Base-by-base conservation (phyloP, 768 basidiomycete genomes). In the Sporobolomyces pararoseus region DNA sequence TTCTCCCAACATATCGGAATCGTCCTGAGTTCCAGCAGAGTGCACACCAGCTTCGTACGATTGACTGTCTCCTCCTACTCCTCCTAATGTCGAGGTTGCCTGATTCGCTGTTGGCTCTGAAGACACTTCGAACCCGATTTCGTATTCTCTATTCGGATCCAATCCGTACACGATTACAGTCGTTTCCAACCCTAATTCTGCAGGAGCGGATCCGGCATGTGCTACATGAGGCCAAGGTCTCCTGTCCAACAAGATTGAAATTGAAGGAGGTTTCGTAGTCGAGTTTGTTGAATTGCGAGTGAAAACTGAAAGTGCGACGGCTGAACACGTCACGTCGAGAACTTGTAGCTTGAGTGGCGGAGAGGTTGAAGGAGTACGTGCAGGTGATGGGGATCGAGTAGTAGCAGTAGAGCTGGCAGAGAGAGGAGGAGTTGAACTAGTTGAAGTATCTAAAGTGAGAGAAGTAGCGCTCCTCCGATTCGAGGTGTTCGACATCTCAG, bases 121-220 rank as follows among this genome's bases (percentile, higher is more conserved):
- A n/a, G 62, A 57, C n/a, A 74, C 72, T 17, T 70, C 68, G 4
- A 74, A 32, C 27, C 62, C 42, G 35, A 74, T 70, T 53, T 74
- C 72, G 58, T 74, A 74, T 32, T 74, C 65, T 2, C 68, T n/a
- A 12, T 42, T 57, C 14, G 68, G 68, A 14, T 67, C 68, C 19
- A 74, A 50, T 6, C 72, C 72, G 16, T 70, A 74, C 7, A 74
- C 68, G 31, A 74, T 74, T 4, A 74, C 68, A 35, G 72, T 74
- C 29, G 68, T 74, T 25, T 70, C 72, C 1, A 37, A 53, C 7
- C 61, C 65, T 23, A 23, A 23, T 14, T 47, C 50, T 19, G 25
- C 44, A 3, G 46, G 59, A 9, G 44, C 50, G 3, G 65, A 63
- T 2, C 71, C 71, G 3, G 71, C 71, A n/a, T 72, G 71, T 0